Conservation (phyloP, 1,284 basidiomycete species). For the Laetiporus sulphureus region DNA sequence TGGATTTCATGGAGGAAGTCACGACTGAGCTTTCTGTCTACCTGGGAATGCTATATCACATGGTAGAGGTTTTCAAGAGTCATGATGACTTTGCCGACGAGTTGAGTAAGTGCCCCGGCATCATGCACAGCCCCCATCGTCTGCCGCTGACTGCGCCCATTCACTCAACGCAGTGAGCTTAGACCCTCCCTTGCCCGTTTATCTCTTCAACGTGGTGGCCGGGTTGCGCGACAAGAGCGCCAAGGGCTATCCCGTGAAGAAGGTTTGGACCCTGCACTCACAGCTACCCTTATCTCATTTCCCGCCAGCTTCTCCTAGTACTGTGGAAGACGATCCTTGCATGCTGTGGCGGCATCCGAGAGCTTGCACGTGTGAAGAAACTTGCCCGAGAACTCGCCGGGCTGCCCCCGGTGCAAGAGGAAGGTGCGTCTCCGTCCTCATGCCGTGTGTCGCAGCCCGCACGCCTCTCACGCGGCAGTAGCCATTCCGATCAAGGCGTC, state of each 20-base stretch:
- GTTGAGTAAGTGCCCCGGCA: constrained; percentile 63
- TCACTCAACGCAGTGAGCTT: constrained; percentile 69
- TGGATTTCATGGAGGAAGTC: constrained; percentile 80
- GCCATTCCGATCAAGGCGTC: constrained; percentile 71
- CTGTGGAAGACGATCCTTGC: constrained; percentile 94
- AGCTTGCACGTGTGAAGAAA: constrained; percentile 79
- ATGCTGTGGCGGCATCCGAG: constrained; percentile 89
- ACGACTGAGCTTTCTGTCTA: constrained; percentile 89
- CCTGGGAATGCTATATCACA: constrained; percentile 88
- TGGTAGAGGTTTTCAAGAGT: constrained; percentile 87
- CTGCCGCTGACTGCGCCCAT: constrained; percentile 10
- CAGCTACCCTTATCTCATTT: constrained; percentile 1
- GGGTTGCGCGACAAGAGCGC: constrained; percentile 90
- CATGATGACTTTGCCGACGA: constrained; percentile 94
- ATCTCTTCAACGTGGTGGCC: constrained; percentile 86
- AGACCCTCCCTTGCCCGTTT: constrained; percentile 91
- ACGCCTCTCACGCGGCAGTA: constrained; percentile 15
- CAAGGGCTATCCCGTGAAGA: constrained; percentile 94
- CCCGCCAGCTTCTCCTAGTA: constrained; percentile 77
- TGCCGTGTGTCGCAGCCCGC: no score
- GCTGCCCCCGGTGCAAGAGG: constrained; percentile 56
- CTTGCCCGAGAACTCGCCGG: constrained; percentile 81
- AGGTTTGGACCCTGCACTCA: constrained; percentile 41
- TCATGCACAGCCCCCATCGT: constrained; percentile 5
- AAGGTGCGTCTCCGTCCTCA: constrained; percentile 52